phyloP scores from a whole-genome alignment of 768 basidiomycete genomes.

The Hortiboletus flavorubellus region DNA sequence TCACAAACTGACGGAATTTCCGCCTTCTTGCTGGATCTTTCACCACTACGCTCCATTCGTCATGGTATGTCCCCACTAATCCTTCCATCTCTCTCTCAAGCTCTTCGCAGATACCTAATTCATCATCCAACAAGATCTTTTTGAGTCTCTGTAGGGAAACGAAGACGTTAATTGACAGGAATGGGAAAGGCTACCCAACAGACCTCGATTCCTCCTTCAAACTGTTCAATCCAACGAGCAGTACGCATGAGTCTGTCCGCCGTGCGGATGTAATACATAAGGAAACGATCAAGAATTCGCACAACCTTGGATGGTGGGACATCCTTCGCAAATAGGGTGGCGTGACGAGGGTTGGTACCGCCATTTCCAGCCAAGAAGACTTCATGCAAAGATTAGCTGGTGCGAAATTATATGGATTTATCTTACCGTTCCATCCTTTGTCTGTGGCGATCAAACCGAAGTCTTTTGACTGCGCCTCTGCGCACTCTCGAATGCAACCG shows the following conservation, averaged over 20 bases:
- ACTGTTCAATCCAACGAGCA: constrained; percentile 67
- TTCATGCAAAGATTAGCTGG: neutral
- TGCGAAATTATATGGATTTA: neutral
- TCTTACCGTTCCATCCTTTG: constrained; percentile 71
- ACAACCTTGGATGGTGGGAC: constrained; percentile 64
- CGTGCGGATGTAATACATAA: constrained; percentile 68
- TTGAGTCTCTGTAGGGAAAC: constrained; percentile 46
- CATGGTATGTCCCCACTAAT: constrained; percentile 62
- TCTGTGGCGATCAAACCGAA: constrained; percentile 75
- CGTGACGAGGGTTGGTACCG: constrained; percentile 59
- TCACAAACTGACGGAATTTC: constrained; percentile 62
- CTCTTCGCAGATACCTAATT: constrained; percentile 67
- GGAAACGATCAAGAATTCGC: constrained; percentile 60
- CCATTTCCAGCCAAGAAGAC: constrained; percentile 66
- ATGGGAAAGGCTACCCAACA: neutral
- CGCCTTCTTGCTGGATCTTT: constrained; percentile 46
- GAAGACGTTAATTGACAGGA: neutral
- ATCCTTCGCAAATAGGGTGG: constrained; percentile 61
- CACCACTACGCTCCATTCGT: constrained; percentile 70
- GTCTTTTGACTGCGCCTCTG: constrained; percentile 72
- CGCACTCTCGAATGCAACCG: constrained; percentile 73
- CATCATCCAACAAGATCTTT: constrained; percentile 63
- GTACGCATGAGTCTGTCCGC: constrained; percentile 72
- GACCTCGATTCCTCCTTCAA: constrained; percentile 68
- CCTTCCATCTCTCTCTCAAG: constrained; percentile 64